Conservation (phyloP, 345 rosid genomes). For the Isatis tinctoria region DNA sequence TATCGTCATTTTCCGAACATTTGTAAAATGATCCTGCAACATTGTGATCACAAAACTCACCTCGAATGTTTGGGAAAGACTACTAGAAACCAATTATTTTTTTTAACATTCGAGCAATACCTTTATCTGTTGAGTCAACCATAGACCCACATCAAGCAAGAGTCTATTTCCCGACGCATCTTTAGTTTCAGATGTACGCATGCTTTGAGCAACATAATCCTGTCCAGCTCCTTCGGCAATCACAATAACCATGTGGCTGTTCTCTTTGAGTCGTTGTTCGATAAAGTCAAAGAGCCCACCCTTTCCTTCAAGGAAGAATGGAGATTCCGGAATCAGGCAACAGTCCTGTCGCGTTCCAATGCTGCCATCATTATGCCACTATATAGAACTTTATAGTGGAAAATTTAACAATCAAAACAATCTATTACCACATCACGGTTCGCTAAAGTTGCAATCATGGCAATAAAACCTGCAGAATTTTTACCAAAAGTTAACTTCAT, state of each 20-base stretch:
- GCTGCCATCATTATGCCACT: background rate
- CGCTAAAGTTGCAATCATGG: conserved; percentile 88
- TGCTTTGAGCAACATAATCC: conserved; percentile 64
- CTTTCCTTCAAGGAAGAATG: conserved; percentile 83
- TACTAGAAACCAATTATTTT: background rate
- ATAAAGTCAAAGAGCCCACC: conserved; percentile 88
- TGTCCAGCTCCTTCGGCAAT: conserved; percentile 98
- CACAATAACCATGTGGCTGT: conserved; percentile 79
- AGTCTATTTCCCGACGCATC: conserved; percentile 91
- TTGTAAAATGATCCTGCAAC: conserved; percentile 69
- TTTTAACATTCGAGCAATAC: conserved; percentile 29
- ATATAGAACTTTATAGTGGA: background rate
- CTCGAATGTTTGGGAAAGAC: background rate
- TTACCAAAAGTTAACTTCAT: background rate
- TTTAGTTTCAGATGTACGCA: conserved; percentile 44
- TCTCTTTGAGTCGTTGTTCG: conserved; percentile 71
- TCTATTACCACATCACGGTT: conserved; percentile 87
- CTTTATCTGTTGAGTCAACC: conserved; percentile 89
- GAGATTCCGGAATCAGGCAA: conserved; percentile 97
- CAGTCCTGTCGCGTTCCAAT: conserved; percentile 70
- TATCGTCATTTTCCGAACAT: conserved; percentile 57
- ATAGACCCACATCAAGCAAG: conserved; percentile 85
- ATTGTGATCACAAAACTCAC: background rate
- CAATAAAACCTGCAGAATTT: conserved; percentile 73
- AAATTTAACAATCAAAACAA: background rate